Base-by-base conservation (phyloP, 257 asterid genomes). In the Nemophila menziesii region DNA sequence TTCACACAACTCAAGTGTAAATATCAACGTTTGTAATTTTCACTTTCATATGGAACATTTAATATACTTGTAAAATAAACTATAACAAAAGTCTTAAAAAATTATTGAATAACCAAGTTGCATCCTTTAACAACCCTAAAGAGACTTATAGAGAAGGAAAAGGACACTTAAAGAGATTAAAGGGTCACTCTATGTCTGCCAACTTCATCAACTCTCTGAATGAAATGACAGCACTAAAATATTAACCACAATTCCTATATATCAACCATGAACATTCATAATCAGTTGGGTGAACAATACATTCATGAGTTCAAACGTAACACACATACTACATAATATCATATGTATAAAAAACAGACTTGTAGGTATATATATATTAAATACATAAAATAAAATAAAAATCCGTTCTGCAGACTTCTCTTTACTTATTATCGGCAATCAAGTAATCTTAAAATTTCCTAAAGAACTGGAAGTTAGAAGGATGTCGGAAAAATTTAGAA, bases 131-230 rank as follows among this genome's bases (percentile, higher is more conserved):
- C 12, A n/a, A n/a, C n/a, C n/a, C n/a, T n/a, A n/a, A n/a, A n/a
- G n/a, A n/a, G n/a, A n/a, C n/a, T n/a, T n/a, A n/a, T n/a, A n/a
- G n/a, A n/a, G n/a, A n/a, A n/a, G n/a, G n/a, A n/a, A n/a, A 29
- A 29, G 36, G 36, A 29, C 36, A 10, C 33, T 1, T 37, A 37
- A 15, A 37, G 18, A 18, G 6, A 3, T 37, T 22, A 19, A 17
- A 41, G 46, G 20, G 46, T 15, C 46, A 41, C 26, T n/a, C n/a
- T 17, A 17, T 41, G 24, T 41, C 46, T 41, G 46, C 46, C 46
- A 41, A 41, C n/a, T 18, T 41, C 8, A 41, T 19, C 12, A 41
- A 41, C 16, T 41, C 46, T 41, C 22, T 41, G 46, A 17, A 18
- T 41, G 46, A 41, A 17, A 41, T 41, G 46, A 41, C 46, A 41